These are phyloP conservation scores for Fusarium continuum DNA, from an alignment of 2,329 filamentous ascomycete genomes.

Conservation along the genomic window DNA sequence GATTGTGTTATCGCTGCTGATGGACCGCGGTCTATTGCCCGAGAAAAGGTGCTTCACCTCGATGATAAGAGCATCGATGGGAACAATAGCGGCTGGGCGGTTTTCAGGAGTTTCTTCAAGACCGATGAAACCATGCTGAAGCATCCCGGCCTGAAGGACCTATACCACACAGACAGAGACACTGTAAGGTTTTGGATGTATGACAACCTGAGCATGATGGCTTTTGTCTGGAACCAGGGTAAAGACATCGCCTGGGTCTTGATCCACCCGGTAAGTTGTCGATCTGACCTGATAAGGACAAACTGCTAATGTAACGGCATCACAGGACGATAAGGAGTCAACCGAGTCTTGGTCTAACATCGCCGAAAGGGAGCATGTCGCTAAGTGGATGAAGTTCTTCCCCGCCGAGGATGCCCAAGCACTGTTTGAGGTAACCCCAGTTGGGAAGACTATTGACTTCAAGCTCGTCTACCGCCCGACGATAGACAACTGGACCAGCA, in stretches of 20 bases:
- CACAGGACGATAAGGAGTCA: constrained; percentile 17
- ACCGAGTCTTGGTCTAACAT: constrained; percentile 18
- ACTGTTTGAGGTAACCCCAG: constrained; percentile 1
- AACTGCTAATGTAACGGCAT: background rate
- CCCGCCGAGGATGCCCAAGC: constrained; percentile 7
- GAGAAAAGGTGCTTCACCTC: constrained; percentile 1
- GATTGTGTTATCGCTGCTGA: constrained; percentile 16
- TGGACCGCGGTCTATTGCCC: constrained; percentile 10
- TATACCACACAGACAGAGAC: constrained; percentile 1
- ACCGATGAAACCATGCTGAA: background rate
- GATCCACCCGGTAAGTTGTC: constrained; percentile 6
- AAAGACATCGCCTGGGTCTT: constrained; percentile 15
- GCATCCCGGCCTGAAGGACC: background rate
- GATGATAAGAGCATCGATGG: background rate
- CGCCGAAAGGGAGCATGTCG: constrained; percentile 4
- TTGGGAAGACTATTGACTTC: constrained; percentile 13
- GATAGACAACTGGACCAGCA: constrained; percentile 14
- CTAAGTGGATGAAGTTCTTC: constrained; percentile 14
- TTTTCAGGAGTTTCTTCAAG: too few species aligned
- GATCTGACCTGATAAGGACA: background rate
- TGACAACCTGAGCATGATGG: constrained; percentile 11
- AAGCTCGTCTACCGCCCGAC: constrained; percentile 13
- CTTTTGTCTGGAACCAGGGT: constrained; percentile 12
- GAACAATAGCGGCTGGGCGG: too few species aligned
- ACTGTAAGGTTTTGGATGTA: constrained; percentile 19